Evolutionary conservation across 495 filamentous ascomycete species (phyloP), one percentile per base, ranked within the genome.

Genomic region (Trichoderma virens): DNA sequence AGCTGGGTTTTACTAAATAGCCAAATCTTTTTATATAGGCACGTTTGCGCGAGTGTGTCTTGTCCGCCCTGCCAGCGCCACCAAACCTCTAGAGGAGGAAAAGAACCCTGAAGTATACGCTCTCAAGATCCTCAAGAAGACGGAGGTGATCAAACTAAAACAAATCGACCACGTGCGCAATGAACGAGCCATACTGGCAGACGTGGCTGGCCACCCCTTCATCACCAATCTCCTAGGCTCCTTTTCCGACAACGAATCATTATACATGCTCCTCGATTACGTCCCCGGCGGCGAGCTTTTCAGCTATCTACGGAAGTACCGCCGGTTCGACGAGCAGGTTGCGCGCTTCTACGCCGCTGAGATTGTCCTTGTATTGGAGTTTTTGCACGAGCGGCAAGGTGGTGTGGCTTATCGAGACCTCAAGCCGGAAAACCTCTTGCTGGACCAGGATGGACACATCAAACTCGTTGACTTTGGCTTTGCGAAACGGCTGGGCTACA

Each of bases 391-490:
- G 71, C 79, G 89, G 35, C 81, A 87, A 70, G 82, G 82, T 30
- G 90, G 91, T 7, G 86, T 98, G 45, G 94, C 94, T 43, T 98
- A 97, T 72, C 88, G 94, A 23, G 94, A 98, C 70, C 75, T 98
- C 70, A 98, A 98, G 74, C 94, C 94, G 2, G 94, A 98, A 74
- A 98, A 98, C 71, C 88, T 98, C 59, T 80, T 98, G 25, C 80
- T 98, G 27, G 94, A 97, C 74, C 90, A 85, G 18, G 86, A 96
- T 38, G 94, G 94, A 5, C 94, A 98, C 75, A 85, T 98, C 71
- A 96, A 94, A 75, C 81, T 98, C 39, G 93, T 98, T n/a, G 94
- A 98, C 75, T 98, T 98, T 76, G 94, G 94, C 0, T 98, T 98
- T 72, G 94, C 94, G 32, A 98, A 98, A 79, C 82, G 88, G 68